phyloP scores from a whole-genome alignment of 306 rosid species.

The Castanea mollissima region DNA sequence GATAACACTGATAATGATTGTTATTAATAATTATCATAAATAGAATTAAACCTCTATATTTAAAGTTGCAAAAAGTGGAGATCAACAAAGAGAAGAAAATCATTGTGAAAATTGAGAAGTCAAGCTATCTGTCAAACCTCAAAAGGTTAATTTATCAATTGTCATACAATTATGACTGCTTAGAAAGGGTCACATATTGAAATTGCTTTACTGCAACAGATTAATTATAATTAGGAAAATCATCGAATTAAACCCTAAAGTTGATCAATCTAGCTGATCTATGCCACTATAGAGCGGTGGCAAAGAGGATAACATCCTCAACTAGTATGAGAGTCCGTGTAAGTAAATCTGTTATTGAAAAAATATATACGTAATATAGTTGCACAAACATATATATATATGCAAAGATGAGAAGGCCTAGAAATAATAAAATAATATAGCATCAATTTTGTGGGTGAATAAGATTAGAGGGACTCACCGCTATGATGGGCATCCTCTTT shows the following conservation, averaged over 20 bases:
- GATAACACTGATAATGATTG: background rate
- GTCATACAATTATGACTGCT: background rate
- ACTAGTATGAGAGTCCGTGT: background rate
- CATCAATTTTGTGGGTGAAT: background rate
- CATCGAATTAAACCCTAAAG: background rate
- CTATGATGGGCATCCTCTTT: conserved; percentile 66
- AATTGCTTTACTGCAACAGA: background rate
- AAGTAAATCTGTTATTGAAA: background rate
- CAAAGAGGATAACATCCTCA: background rate
- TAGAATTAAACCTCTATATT: background rate
- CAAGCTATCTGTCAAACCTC: background rate
- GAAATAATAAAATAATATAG: background rate
- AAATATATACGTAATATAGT: background rate
- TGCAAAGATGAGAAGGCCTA: background rate
- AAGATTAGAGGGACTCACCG: conserved; percentile 45
- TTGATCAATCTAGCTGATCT: background rate
- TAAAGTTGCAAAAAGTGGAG: background rate
- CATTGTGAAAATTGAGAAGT: background rate
- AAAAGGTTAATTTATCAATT: background rate
- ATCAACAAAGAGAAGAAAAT: background rate
- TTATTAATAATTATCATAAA: background rate
- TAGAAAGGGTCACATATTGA: background rate
- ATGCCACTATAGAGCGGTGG: background rate
- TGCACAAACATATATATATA: background rate
- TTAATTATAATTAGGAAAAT: background rate